A percentile compares a stretch with the other conserved stretches of the same genome.
Evolutionary conservation across 352 stramenopile species (phyloP).

Genomic region (Globisporangium canariense): DNA sequence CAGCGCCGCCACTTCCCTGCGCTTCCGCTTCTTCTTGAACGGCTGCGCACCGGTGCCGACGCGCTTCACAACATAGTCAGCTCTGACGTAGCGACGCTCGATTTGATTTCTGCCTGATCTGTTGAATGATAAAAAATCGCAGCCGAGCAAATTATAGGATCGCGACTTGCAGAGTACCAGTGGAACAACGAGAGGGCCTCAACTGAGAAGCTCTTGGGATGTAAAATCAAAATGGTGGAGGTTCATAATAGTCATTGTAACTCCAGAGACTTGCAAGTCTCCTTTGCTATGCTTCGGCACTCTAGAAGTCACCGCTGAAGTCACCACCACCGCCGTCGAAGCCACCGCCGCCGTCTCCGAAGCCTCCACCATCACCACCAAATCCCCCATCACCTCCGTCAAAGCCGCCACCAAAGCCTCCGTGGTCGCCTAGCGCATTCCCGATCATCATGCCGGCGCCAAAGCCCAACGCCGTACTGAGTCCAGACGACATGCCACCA

Average conservation of each 20-base stretch:
- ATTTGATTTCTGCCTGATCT: no score
- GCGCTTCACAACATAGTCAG: no score
- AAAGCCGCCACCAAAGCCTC: slow-evolving; percentile 5
- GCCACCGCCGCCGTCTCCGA: not conserved
- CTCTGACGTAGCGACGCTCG: no score
- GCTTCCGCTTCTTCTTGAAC: slow-evolving; percentile 56
- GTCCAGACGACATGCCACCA: slow-evolving; percentile 3
- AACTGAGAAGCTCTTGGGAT: no score
- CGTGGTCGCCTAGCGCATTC: slow-evolving; percentile 5
- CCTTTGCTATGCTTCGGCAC: not conserved
- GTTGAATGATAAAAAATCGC: no score
- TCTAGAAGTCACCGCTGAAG: slow-evolving; percentile 15
- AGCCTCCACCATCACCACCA: not conserved
- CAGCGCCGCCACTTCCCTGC: slow-evolving; percentile 41
- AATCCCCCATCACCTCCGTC: slow-evolving; percentile 1
- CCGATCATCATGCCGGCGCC: slow-evolving; percentile 8
- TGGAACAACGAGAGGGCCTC: no score
- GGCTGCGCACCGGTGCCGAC: not conserved
- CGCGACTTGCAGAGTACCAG: no score
- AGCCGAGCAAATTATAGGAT: no score
- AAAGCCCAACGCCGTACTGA: slow-evolving; percentile 1
- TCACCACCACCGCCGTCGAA: slow-evolving; percentile 8
- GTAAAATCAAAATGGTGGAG: no score
- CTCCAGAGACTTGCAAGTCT: no score
- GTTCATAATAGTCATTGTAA: no score